Percentiles rank a stretch among this genome's conserved stretches.
Conservation (phyloP, 2,329 filamentous ascomycete genomes). For the Curvularia spicifera region DNA sequence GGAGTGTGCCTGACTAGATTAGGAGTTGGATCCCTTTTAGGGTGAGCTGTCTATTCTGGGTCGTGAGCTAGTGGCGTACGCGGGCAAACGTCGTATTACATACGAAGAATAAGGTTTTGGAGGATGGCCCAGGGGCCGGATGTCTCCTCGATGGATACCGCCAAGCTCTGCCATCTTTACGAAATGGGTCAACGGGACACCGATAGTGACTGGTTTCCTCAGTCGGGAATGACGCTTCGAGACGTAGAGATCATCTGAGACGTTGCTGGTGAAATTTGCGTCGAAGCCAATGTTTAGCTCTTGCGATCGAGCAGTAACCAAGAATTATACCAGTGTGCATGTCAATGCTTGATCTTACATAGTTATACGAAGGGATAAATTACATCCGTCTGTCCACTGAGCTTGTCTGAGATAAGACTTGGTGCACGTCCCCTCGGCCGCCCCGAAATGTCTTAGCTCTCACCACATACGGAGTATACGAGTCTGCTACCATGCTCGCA, state of each 20-base stretch:
- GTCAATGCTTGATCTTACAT: no score
- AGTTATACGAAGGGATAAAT: not conserved
- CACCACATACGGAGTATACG: not conserved
- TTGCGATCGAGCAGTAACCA: no score
- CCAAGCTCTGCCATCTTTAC: constrained; percentile 28
- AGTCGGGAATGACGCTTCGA: not conserved
- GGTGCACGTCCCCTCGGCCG: constrained; percentile 22
- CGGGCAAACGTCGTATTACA: constrained; percentile 27
- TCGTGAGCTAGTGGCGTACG: constrained; percentile 25
- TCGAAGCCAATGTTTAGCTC: constrained; percentile 18
- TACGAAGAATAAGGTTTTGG: constrained; percentile 21
- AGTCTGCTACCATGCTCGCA: not conserved
- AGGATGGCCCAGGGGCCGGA: constrained; percentile 24
- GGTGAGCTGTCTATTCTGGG: constrained; percentile 28
- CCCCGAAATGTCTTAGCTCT: constrained; percentile 20
- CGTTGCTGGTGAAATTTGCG: constrained; percentile 26
- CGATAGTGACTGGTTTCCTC: not conserved
- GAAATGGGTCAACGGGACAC: constrained; percentile 21
- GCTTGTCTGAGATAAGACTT: constrained; percentile 29
- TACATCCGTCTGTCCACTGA: constrained; percentile 19
- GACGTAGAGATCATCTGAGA: constrained; percentile 11
- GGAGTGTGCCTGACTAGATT: constrained; percentile 28
- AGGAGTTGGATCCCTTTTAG: constrained; percentile 28
- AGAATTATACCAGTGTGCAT: no score
- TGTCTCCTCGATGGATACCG: constrained; percentile 23